Base-by-base conservation (phyloP, 352 stramenopile genomes). In the Pythium dissotocum region DNA sequence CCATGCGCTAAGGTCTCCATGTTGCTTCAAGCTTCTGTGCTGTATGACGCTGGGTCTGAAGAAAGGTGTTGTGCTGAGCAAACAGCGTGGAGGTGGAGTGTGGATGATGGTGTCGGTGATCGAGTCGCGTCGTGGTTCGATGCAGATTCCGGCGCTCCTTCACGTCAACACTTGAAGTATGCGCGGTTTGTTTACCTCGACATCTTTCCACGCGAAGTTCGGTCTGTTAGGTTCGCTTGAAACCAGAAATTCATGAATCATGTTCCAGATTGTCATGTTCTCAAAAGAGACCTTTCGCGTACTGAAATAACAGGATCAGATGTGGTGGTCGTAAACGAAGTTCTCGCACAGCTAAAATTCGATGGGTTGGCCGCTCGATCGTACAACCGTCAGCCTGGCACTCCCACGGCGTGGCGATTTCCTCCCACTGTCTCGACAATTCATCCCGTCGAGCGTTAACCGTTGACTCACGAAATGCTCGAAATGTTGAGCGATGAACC, bases 1-100 rank as follows among this genome's bases (percentile, higher is more conserved):
- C 80, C 82, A 57, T 90, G 82, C 63, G 79, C 78, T 42, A 90
- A 69, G 21, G 82, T 89, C 71, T 90, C 82, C 82, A 90, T 90
- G 26, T 21, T 59, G 63, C 51, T 67, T 38, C 5, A 38, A 10
- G 33, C 33, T 38, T 38, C 16, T 44, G 36, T 44, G 36, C 21
- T 24, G 21, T 24, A 24, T 44, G 8, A 2, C 36, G 36, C 10
- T 44, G 33, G 9, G 33, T 9, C 5, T 38, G 33, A 38, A 38
- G 33, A 9, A 38, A 38, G 33, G 9, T 38, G 33, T 38, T 38
- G 33, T 38, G 33, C 9, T 6, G 36, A 18, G 36, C 36, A 44
- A 44, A 44, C 16, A 44, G 7, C 12, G 10, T 12, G 36, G 36
- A 12, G 12, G 36, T 44, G 36, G 36, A 24, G 21, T 24, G 21